A percentile compares a stretch with the other conserved stretches of the same genome.
Conservation (phyloP, 768 basidiomycete species). For the Arthromyces matolae region DNA sequence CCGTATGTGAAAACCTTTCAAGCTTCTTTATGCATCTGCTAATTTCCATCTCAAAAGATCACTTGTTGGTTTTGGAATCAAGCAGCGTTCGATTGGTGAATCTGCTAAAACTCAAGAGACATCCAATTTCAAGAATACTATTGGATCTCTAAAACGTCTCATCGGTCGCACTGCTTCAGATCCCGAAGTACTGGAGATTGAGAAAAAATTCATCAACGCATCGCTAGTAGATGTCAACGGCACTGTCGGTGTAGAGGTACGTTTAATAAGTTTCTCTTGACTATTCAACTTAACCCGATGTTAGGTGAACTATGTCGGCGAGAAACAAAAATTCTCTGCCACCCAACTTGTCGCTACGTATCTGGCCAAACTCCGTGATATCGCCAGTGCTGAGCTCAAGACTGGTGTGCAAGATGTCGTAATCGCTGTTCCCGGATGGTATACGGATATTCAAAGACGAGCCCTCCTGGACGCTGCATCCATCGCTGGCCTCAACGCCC, state of each 20-base stretch:
- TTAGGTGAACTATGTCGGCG: conserved; percentile 90
- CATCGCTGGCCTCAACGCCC: conserved; percentile 85
- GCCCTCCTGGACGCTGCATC: conserved; percentile 86
- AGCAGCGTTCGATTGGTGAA: conserved; percentile 90
- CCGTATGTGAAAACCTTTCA: conserved; percentile 72
- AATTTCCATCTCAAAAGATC: conserved; percentile 52
- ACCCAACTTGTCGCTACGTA: conserved; percentile 93
- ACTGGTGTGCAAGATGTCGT: conserved; percentile 85
- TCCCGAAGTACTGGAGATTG: conserved; percentile 75
- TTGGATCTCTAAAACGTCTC: conserved; percentile 89
- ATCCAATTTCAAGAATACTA: conserved; percentile 96
- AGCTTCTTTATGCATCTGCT: neutral
- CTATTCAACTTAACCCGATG: conserved; percentile 8
- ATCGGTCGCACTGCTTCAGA: conserved; percentile 80
- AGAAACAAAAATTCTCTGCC: conserved; percentile 72
- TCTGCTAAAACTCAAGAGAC: conserved; percentile 96
- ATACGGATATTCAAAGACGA: conserved; percentile 88
- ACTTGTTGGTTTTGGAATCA: conserved; percentile 89
- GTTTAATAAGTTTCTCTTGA: conserved; percentile 21
- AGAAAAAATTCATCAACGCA: conserved; percentile 90
- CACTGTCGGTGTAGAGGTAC: conserved; percentile 80
- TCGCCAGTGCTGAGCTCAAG: conserved; percentile 81
- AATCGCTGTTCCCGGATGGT: conserved; percentile 96
- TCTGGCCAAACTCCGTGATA: conserved; percentile 88
- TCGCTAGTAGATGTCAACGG: conserved; percentile 82